A percentile compares a stretch with the other conserved stretches of the same genome.
Conservation (phyloP, 371 early-diverging fungal species). For the Phascolomyces articulosus region DNA sequence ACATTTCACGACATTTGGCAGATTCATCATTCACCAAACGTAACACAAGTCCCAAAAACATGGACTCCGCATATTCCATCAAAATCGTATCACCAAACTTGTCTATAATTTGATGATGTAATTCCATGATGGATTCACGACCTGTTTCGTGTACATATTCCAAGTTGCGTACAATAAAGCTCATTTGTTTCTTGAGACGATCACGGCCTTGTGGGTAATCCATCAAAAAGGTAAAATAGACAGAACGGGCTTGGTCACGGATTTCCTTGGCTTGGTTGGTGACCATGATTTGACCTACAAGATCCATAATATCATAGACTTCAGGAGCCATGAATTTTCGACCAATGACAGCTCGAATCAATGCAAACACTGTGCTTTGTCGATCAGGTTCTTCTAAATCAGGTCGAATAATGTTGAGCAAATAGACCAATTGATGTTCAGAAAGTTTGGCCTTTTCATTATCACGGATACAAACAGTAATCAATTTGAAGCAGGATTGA, state of each 20-base stretch:
- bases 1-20: conserved; percentile 88
- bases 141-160: conserved; percentile 91
- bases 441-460: conserved; percentile 60
- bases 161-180: conserved; percentile 86
- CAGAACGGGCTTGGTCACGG: conserved; percentile 82
- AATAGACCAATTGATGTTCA: conserved; percentile 76
- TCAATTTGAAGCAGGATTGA: conserved; percentile 80
- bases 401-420: conserved; percentile 81
- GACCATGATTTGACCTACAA: conserved; percentile 79
- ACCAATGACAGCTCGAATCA: conserved; percentile 85
- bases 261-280: conserved; percentile 81
- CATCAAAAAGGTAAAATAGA: conserved; percentile 87
- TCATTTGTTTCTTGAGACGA: conserved; percentile 80
- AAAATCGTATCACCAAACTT: conserved; percentile 81
- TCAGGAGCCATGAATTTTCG: conserved; percentile 85
- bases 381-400: conserved; percentile 89
- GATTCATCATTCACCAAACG: conserved; percentile 89
- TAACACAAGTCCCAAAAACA: conserved; percentile 86
- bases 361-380: conserved; percentile 82
- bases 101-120: conserved; percentile 74
- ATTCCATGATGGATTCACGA: conserved; percentile 84
- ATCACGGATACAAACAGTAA: conserved; percentile 78
- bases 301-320: conserved; percentile 91
- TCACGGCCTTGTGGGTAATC: conserved; percentile 91
- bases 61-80: conserved; percentile 75